phyloP scores from a whole-genome alignment of 2,329 filamentous ascomycete species.

The Penicillium olsonii region DNA sequence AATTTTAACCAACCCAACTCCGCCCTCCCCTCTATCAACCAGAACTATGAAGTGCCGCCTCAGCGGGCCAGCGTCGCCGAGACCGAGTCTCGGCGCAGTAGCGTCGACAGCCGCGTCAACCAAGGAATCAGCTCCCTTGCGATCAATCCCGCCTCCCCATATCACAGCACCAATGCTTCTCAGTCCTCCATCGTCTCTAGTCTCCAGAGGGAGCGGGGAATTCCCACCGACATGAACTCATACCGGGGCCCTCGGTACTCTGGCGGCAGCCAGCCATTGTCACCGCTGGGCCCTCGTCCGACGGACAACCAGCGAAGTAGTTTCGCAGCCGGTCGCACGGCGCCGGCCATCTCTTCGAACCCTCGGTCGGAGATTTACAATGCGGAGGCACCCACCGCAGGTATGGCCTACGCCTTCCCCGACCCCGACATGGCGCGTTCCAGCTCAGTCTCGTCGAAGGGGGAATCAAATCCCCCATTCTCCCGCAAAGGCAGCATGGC shows the following conservation, averaged over 20 bases:
- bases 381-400: constrained; percentile 51
- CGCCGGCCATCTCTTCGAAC: constrained; percentile 52
- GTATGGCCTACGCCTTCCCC: constrained; percentile 54
- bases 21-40: constrained; percentile 60
- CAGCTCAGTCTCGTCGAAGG: constrained; percentile 38
- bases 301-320: constrained; percentile 40
- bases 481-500: constrained; percentile 50
- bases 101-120: constrained; percentile 52
- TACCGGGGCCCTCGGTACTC: constrained; percentile 46
- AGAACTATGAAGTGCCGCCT: constrained; percentile 55
- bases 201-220: constrained; percentile 46
- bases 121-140: constrained; percentile 51
- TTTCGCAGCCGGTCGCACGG: constrained; percentile 49
- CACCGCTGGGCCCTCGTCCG: constrained; percentile 41
- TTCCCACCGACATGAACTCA: constrained; percentile 40
- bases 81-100: constrained; percentile 52
- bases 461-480: constrained; percentile 37
- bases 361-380: constrained; percentile 53
- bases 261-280: constrained; percentile 39
- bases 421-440: constrained; percentile 48
- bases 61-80: constrained; percentile 46
- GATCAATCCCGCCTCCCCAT: constrained; percentile 50
- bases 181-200: constrained; percentile 48
- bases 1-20: constrained; percentile 43
- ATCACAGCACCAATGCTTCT: constrained; percentile 49